These are phyloP conservation scores for Xylariaceae sp. DNA, from an alignment of 2,329 filamentous ascomycete species.

Conservation along the genomic window DNA sequence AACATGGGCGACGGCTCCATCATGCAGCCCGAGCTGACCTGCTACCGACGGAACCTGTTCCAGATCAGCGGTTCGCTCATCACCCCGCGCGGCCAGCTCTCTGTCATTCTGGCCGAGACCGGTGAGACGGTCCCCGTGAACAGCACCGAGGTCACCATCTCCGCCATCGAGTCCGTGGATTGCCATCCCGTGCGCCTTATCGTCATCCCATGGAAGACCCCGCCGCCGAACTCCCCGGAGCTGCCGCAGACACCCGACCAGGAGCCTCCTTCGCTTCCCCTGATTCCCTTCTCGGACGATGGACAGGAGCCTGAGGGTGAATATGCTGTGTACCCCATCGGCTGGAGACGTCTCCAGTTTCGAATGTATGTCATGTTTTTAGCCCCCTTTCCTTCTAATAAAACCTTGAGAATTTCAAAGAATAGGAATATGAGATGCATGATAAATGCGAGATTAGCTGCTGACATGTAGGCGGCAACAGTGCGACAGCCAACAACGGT, in stretches of 20 bases:
- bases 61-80: constrained; percentile 90
- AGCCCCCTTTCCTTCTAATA: not conserved
- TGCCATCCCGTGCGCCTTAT: constrained; percentile 89
- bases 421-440: not conserved
- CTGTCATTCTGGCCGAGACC: constrained; percentile 69
- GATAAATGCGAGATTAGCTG: not conserved
- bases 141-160: constrained; percentile 80
- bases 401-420: not conserved
- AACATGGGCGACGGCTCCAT: constrained; percentile 52
- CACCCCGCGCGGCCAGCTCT: constrained; percentile 70
- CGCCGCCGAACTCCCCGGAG: constrained; percentile 70
- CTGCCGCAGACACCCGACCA: constrained; percentile 64
- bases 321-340: constrained; percentile 84
- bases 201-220: constrained; percentile 96
- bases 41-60: constrained; percentile 92
- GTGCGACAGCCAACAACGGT: constrained; percentile 94
- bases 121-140: constrained; percentile 79
- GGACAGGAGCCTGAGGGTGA: constrained; percentile 63
- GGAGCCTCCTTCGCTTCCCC: constrained; percentile 75
- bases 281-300: constrained; percentile 63
- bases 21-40: constrained; percentile 78
- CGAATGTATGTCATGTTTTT: constrained; percentile 55
- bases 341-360: constrained; percentile 91
- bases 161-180: constrained; percentile 91
- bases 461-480: constrained; percentile 26